A percentile compares a stretch with the other conserved stretches of the same genome.
Conservation (phyloP, 345 rosid species). For the Corchorus capsularis region DNA sequence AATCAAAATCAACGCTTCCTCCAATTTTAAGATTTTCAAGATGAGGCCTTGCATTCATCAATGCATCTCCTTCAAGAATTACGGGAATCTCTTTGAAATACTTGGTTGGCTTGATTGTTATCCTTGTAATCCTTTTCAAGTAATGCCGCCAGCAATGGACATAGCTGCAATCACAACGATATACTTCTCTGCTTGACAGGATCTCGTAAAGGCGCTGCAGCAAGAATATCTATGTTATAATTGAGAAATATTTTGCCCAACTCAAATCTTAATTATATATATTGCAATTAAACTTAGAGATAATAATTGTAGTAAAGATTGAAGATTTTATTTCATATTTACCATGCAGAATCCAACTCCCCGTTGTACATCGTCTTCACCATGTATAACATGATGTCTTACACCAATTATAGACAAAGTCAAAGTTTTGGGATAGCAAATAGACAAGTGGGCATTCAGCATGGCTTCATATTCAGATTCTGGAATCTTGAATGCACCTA, state of each 20-base stretch:
- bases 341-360: not conserved
- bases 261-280: too few species aligned
- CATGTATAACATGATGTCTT: too few species aligned
- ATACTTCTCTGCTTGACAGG: not conserved
- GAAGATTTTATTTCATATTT: not conserved
- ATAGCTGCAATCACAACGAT: not conserved
- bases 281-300: too few species aligned
- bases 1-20: not conserved
- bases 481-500: not conserved
- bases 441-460: not conserved
- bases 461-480: not conserved
- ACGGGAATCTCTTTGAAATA: not conserved
- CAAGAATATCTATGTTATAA: not conserved
- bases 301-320: too few species aligned
- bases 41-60: not conserved
- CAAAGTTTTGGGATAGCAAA: not conserved
- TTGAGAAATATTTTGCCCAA: not conserved
- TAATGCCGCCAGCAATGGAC: slow-evolving; percentile 2
- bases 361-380: not conserved
- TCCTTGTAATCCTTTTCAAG: not conserved
- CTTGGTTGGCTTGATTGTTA: not conserved
- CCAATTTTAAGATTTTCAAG: not conserved
- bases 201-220: not conserved
- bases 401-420: too few species aligned
- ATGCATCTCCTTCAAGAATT: not conserved